Conservation (phyloP, 2,329 filamentous ascomycete species). For the Aspergillus tanneri region DNA sequence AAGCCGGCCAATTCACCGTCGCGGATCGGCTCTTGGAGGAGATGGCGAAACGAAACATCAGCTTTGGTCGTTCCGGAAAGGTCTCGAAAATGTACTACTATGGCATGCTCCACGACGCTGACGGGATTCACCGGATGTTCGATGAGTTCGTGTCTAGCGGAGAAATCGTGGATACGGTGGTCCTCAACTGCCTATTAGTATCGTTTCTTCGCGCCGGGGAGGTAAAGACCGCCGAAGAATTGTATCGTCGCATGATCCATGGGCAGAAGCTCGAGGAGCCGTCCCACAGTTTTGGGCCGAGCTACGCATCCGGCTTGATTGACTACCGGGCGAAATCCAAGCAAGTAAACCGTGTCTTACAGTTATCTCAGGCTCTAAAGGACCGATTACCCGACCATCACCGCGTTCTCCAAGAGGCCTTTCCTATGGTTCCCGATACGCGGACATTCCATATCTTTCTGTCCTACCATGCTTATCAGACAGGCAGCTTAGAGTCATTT, state of each 20-base stretch:
- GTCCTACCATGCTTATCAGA: constrained; percentile 65
- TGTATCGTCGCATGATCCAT: constrained; percentile 81
- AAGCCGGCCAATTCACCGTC: constrained; percentile 77
- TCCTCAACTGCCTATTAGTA: constrained; percentile 82
- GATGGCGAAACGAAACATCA: constrained; percentile 68
- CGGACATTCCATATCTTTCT: constrained; percentile 79
- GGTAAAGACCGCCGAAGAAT: constrained; percentile 69
- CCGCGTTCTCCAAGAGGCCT: constrained; percentile 63
- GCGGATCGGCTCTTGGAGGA: constrained; percentile 83
- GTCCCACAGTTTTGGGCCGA: constrained; percentile 22
- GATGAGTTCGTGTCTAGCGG: constrained; percentile 77
- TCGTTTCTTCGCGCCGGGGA: constrained; percentile 77
- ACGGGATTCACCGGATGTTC: constrained; percentile 74
- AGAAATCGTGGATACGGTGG: constrained; percentile 82
- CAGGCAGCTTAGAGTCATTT: constrained; percentile 71
- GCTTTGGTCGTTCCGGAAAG: constrained; percentile 75
- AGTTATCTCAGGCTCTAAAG: constrained; percentile 44
- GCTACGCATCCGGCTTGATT: constrained; percentile 36
- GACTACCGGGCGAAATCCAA: constrained; percentile 37
- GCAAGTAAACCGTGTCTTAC: constrained; percentile 52
- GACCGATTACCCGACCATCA: constrained; percentile 54
- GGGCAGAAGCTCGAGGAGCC: constrained; percentile 44
- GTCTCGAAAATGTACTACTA: constrained; percentile 81
- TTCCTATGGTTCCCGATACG: constrained; percentile 70
- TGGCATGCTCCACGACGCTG: constrained; percentile 70